Evolutionary conservation across 108 stramenopile genomes (phyloP), one percentile per base, ranked within the genome.

Genomic region (Fragilariopsis cylindrus): DNA sequence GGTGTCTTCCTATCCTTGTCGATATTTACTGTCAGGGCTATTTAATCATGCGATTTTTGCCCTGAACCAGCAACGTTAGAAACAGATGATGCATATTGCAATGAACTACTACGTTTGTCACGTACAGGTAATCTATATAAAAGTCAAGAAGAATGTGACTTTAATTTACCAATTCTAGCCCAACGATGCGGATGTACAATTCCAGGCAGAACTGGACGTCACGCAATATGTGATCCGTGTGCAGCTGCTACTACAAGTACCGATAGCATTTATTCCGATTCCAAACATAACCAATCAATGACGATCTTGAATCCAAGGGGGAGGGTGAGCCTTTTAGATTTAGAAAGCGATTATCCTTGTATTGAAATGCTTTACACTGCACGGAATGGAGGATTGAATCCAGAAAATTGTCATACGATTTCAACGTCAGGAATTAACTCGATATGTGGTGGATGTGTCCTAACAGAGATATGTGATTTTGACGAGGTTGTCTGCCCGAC

Each of bases 301-400:
- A 63, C 62, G 11, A 41, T 63, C 0, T 9, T 15, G 43, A 11
- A 63, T 8, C 8, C 62, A 9, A 4, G n/a, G 7, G 62, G 62
- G 45, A 63, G 45, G 9, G 13, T 45, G 40, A 11, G n/a, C 9
- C 40, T 63, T 40, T 12, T 45, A 42, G 62, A 41, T 40, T 12
- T 45, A 42, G 62, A 41, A 63, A 41, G 62, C 39, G 12, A 43
- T 13, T 63, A 63, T 45, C 46, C 62, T 11, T 63, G 62, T 63
- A 63, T 41, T 4, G 62, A 63, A 44, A 63, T 63, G 62, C 62
- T 63, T 4, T 63, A 63, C 40, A 45, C 62, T 42, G 62, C 62
- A 63, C 7, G 62, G 42, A 12, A 7, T 12, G 62, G 62, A 6
- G 62, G 62, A 63, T 40, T 63, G 62, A 43, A 41, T 63, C 3